Conservation (phyloP, 1,284 basidiomycete species). For the Lentinula novae-zelandiae region DNA sequence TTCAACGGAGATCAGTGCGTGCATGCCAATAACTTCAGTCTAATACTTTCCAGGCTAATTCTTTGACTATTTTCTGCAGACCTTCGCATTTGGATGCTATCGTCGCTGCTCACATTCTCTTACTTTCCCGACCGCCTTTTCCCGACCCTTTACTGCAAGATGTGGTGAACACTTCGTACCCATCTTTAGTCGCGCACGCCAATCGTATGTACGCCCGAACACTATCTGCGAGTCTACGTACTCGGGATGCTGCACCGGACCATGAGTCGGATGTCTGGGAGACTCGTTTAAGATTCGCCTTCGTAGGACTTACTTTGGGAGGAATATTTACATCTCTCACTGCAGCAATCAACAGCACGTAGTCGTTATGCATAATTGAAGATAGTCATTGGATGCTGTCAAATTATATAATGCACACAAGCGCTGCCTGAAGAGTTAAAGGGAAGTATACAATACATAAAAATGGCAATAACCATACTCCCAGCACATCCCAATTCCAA, state of each 20-base stretch:
- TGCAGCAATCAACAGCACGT: conserved; percentile 13
- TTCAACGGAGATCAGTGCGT: conserved; percentile 46
- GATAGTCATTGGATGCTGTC: not conserved
- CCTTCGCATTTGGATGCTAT: conserved; percentile 46
- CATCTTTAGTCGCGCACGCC: conserved; percentile 53
- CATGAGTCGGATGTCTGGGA: conserved; percentile 12
- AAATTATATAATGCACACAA: conserved; percentile 45
- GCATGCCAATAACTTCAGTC: not conserved
- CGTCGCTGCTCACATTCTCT: conserved; percentile 63
- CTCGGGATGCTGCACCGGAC: not conserved
- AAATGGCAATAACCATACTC: conserved; percentile 75
- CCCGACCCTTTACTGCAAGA: conserved; percentile 56
- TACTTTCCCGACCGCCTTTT: conserved; percentile 55
- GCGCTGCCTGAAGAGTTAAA: conserved; percentile 61
- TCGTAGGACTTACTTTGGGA: conserved; percentile 33
- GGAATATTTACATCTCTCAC: conserved; percentile 28
- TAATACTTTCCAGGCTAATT: not conserved
- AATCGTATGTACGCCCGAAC: conserved; percentile 38
- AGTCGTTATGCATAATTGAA: too few relatives aligned
- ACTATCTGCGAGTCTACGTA: not conserved
- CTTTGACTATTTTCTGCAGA: not conserved
- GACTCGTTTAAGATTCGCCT: conserved; percentile 33
- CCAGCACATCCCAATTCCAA: conserved; percentile 69
- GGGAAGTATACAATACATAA: conserved; percentile 70
- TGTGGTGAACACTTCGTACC: conserved; percentile 52